A percentile compares a stretch with the other conserved stretches of the same genome.
These are phyloP conservation scores for Verticillium dahliae DNA, from an alignment of 2,329 filamentous ascomycete species.

Conservation along the genomic window DNA sequence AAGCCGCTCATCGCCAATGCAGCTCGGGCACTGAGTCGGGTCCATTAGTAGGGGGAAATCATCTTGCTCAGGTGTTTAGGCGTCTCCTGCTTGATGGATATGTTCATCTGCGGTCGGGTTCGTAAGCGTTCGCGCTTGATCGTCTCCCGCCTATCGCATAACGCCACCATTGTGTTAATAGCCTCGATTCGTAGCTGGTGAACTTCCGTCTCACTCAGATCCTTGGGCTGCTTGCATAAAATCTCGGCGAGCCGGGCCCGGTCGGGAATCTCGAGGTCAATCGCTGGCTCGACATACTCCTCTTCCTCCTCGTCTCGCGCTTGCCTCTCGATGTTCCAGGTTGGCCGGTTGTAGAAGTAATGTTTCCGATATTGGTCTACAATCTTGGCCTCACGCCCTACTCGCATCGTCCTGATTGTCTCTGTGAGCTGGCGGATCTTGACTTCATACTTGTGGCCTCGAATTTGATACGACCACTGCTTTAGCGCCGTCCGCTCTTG, in stretches of 20 bases:
- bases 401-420: slow-evolving; percentile 14
- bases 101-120: neutral
- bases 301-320: slow-evolving; percentile 14
- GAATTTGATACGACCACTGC: slow-evolving; percentile 16
- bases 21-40: slow-evolving; percentile 12
- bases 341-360: slow-evolving; percentile 20
- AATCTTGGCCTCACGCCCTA: slow-evolving; percentile 8
- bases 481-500: slow-evolving; percentile 15
- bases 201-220: slow-evolving; percentile 10
- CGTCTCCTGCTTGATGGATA: slow-evolving; percentile 3
- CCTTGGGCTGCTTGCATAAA: slow-evolving; percentile 10
- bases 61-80: slow-evolving; percentile 4
- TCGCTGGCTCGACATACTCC: slow-evolving; percentile 12
- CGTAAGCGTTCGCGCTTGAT: slow-evolving; percentile 5
- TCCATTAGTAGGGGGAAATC: slow-evolving; percentile 13
- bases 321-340: slow-evolving; percentile 20
- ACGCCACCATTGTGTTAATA: slow-evolving; percentile 12
- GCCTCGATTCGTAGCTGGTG: slow-evolving; percentile 8
- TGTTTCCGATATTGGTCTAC: slow-evolving; percentile 14
- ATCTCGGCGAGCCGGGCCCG: slow-evolving; percentile 11
- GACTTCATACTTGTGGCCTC: slow-evolving; percentile 14
- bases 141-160: slow-evolving; percentile 16
- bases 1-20: slow-evolving; percentile 11
- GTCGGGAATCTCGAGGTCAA: slow-evolving; percentile 14
- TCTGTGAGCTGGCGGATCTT: slow-evolving; percentile 16